These are phyloP conservation scores for Abrus pulchellus DNA, from an alignment of 306 rosid genomes.

Conservation along the genomic window DNA sequence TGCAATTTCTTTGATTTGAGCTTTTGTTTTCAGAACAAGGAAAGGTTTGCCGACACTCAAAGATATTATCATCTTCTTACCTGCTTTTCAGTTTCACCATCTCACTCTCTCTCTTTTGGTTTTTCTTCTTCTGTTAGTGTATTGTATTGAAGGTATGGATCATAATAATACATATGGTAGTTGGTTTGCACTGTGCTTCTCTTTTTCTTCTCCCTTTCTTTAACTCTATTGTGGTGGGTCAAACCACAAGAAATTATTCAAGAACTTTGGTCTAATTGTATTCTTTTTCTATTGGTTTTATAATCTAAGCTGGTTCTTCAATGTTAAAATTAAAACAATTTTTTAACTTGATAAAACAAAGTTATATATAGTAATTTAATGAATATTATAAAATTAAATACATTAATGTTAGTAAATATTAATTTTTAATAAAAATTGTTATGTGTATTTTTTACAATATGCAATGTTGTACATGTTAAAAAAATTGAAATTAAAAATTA, in stretches of 20 bases:
- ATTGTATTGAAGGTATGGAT: no score
- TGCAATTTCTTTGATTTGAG: not conserved
- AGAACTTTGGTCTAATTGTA: not conserved
- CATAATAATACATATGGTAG: not conserved
- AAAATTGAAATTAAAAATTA: no score
- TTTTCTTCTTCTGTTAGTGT: not conserved
- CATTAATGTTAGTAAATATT: no score
- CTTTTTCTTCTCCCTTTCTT: not conserved
- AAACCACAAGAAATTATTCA: not conserved
- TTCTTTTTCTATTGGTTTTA: not conserved
- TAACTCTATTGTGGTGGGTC: not conserved
- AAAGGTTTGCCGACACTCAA: slow-evolving; percentile 56
- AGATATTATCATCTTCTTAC: not conserved
- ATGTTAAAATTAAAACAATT: no score
- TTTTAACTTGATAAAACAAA: no score
- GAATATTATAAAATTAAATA: no score
- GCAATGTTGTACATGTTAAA: no score
- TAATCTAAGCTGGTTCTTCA: no score
- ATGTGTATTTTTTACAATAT: no score
- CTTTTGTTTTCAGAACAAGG: not conserved
- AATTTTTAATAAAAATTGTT: not conserved
- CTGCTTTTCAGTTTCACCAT: slow-evolving; percentile 1
- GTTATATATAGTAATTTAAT: no score
- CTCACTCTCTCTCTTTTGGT: not conserved
- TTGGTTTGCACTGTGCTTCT: not conserved